These are phyloP conservation scores for Epichloe aotearoae DNA, from an alignment of 2,329 filamentous ascomycete species.

Conservation along the genomic window DNA sequence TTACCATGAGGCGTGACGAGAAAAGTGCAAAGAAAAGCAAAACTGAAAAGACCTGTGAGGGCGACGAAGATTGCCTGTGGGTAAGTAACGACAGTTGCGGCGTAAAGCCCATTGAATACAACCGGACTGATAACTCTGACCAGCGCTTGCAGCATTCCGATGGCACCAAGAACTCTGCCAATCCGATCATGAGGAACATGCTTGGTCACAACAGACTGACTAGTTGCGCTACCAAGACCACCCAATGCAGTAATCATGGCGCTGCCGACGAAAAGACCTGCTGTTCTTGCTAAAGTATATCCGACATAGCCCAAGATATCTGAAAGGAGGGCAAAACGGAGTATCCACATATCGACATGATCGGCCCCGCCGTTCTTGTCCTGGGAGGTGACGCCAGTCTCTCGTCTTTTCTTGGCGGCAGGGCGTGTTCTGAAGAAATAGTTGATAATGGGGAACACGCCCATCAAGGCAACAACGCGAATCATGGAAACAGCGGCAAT, in stretches of 20 bases:
- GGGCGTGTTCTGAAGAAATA: conserved; percentile 54
- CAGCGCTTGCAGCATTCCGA: conserved; percentile 72
- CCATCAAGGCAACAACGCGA: conserved; percentile 63
- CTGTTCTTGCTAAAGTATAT: conserved; percentile 52
- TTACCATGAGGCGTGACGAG: conserved; percentile 63
- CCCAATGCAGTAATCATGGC: conserved; percentile 66
- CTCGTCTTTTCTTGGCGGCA: conserved; percentile 26
- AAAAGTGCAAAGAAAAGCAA: conserved; percentile 53
- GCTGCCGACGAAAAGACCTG: conserved; percentile 53
- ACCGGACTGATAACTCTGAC: conserved; percentile 67
- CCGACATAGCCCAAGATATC: conserved; percentile 66
- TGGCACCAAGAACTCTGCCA: conserved; percentile 78
- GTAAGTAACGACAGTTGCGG: conserved; percentile 61
- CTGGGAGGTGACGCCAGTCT: conserved; percentile 20
- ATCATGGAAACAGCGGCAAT: conserved; percentile 66
- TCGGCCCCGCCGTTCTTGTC: conserved; percentile 59
- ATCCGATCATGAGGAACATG: conserved; percentile 74
- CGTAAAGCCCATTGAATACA: conserved; percentile 78
- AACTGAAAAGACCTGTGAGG: conserved; percentile 50
- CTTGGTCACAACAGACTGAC: conserved; percentile 78
- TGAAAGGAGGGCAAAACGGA: conserved; percentile 61
- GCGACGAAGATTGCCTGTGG: conserved; percentile 76
- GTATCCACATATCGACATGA: conserved; percentile 59
- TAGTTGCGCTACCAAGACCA: conserved; percentile 71
- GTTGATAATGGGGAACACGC: conserved; percentile 63